Base-by-base conservation (phyloP, 2,329 filamentous ascomycete genomes). In the Cadophora sp. region DNA sequence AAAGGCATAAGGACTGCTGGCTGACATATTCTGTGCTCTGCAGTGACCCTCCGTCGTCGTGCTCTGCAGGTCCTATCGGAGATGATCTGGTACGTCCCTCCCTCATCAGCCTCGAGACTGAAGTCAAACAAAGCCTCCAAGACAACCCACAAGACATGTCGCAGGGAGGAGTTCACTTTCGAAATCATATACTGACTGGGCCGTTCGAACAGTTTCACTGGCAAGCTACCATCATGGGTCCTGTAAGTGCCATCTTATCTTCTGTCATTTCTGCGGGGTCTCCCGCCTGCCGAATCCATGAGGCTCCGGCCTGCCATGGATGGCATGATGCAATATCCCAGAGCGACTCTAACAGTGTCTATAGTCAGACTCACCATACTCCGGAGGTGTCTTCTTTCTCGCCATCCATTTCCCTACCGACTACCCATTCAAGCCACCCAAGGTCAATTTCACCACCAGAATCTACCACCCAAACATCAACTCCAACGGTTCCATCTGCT, bases 391-490 rank as follows among this genome's bases (percentile, higher is more conserved):
- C 76, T 99, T 99, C 88, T 99, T 99, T 89, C 89, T 99, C 74
- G 91, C 92, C 75, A 99, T 99, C 79, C 94, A 97, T 84, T 98
- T 99, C 87, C 96, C 96, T 75, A 99, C 96, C 87, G 96, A 99
- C 87, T 99, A 99, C 83, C 96, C 96, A 50, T 99, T 99, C 88
- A 99, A 99, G 91, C 96, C 96, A 71, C 96, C 96, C 76, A 99
- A 99, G 89, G 94, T 99, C 83, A 97, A 97, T 91, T 99, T 99
- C 88, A 98, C 94, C 76, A 99, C 96, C 73, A 92, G 95, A 80
- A 98, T 99, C 85, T 99, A 99, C 82, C 96, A 99, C 85, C 96
- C 96, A 78, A 99, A 99, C 85, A 99, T 99, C 93, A 99, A 99
- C 89, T 97, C 93, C 75, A 98, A 98, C 82, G 96, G 96, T 82